phyloP scores from a whole-genome alignment of 176 grass and related monocot genomes.

The Ensete ventricosum region DNA sequence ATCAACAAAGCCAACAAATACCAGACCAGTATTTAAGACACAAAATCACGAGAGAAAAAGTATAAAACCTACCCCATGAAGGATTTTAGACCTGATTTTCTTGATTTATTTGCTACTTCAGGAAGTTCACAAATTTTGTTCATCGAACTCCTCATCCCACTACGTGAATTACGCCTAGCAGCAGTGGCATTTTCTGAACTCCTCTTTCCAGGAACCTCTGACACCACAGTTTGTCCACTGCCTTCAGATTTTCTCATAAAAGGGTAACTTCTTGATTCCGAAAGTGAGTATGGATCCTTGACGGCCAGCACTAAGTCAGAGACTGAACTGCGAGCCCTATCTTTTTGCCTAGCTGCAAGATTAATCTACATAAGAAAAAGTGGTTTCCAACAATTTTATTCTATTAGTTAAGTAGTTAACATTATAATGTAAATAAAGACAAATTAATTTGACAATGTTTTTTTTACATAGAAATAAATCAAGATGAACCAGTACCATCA shows the following conservation, averaged over 20 bases:
- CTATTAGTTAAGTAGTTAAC: not conserved
- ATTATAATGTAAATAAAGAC: not conserved
- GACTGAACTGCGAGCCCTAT: conserved; percentile 65
- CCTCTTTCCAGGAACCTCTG: conserved; percentile 34
- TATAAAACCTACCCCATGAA: conserved; percentile 61
- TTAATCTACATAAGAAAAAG: conserved; percentile 10
- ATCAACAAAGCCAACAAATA: not conserved
- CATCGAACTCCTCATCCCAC: conserved; percentile 47
- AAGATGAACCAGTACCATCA: conserved; percentile 43
- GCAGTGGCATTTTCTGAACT: conserved; percentile 43
- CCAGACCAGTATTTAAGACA: not conserved
- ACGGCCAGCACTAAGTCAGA: conserved; percentile 72
- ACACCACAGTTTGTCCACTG: not conserved
- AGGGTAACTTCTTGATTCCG: conserved; percentile 46
- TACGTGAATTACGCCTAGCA: conserved; percentile 31
- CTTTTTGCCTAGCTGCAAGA: conserved; percentile 65
- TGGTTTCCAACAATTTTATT: not conserved
- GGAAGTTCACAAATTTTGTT: conserved; percentile 69
- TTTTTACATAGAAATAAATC: not conserved
- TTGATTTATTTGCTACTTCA: conserved; percentile 45
- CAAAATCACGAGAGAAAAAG: not conserved
- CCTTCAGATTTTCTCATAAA: conserved; percentile 63
- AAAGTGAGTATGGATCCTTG: conserved; percentile 46
- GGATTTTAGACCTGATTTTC: conserved; percentile 59
- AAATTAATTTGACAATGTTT: not conserved